These are phyloP conservation scores for Coffea humblotiana DNA, from an alignment of 305 asterid species.

Conservation along the genomic window DNA sequence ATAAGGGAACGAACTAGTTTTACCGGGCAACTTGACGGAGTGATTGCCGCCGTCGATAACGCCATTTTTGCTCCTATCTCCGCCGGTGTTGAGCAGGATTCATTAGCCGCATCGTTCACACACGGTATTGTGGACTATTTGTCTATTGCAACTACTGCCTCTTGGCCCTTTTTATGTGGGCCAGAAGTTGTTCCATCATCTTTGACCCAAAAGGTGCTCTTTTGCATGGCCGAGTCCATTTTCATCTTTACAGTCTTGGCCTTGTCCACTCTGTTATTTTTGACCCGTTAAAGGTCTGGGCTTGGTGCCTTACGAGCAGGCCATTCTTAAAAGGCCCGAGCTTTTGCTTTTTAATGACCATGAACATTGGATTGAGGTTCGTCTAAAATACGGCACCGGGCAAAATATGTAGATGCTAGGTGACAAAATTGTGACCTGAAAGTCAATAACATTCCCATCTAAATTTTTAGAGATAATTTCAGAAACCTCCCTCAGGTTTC, in stretches of 20 bases:
- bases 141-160: neutral
- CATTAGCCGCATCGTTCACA: neutral
- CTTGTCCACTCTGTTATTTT: neutral
- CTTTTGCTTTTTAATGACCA: too few species aligned
- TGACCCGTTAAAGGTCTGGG: neutral
- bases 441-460: too few species aligned
- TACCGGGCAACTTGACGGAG: slow-evolving; percentile 34
- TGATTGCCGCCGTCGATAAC: slow-evolving; percentile 30
- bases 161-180: neutral
- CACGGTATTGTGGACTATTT: neutral
- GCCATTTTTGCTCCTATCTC: slow-evolving; percentile 34
- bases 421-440: too few species aligned
- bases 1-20: neutral
- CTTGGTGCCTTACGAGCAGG: neutral
- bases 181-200: neutral
- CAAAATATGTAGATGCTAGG: too few species aligned
- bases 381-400: too few species aligned
- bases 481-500: too few species aligned
- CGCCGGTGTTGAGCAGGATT: slow-evolving; percentile 9
- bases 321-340: neutral
- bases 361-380: too few species aligned
- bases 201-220: neutral
- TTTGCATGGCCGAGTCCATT: neutral
- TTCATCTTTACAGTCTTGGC: neutral
- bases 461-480: too few species aligned